Evolutionary conservation across 306 rosid species (phyloP).

Genomic region (Fagus sylvatica): DNA sequence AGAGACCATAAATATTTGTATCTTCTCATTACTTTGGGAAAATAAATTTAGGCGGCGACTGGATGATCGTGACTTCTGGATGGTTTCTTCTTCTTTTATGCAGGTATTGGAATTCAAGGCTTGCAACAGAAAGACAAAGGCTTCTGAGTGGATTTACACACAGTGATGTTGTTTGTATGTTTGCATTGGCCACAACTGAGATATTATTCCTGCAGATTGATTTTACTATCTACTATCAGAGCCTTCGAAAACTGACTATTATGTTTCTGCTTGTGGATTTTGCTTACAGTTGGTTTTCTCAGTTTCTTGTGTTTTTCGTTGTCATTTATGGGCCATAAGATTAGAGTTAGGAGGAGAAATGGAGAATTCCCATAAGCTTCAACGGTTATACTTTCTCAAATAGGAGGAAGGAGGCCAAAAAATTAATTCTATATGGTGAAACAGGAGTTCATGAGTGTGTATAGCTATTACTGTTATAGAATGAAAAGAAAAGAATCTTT

Average conservation of each 20-base stretch:
- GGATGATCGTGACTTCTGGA: not conserved
- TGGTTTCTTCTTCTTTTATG: slow-evolving; percentile 27
- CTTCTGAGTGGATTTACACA: slow-evolving; percentile 66
- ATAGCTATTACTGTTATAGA: not conserved
- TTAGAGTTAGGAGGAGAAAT: not conserved
- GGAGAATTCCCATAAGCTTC: not conserved
- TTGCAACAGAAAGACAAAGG: slow-evolving; percentile 87
- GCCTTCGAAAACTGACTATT: slow-evolving; percentile 8
- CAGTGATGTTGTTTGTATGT: slow-evolving; percentile 83
- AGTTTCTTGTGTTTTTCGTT: not conserved
- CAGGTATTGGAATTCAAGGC: slow-evolving; percentile 98
- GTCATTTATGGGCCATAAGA: slow-evolving; percentile 3
- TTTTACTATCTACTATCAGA: not conserved
- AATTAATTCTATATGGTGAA: not conserved
- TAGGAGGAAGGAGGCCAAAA: not conserved
- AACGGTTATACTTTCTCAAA: not conserved
- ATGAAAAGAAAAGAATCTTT: not conserved
- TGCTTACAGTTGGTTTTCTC: slow-evolving; percentile 7
- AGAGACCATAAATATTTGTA: too few species aligned
- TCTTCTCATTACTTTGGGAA: not conserved
- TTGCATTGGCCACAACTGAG: not conserved
- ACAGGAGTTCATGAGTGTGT: not conserved
- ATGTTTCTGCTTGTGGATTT: slow-evolving; percentile 8
- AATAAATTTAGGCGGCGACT: not conserved
- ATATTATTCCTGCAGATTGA: not conserved